These are phyloP conservation scores for Thermomucor indicae-seudaticae DNA, from an alignment of 371 early-diverging fungal genomes.

Conservation along the genomic window DNA sequence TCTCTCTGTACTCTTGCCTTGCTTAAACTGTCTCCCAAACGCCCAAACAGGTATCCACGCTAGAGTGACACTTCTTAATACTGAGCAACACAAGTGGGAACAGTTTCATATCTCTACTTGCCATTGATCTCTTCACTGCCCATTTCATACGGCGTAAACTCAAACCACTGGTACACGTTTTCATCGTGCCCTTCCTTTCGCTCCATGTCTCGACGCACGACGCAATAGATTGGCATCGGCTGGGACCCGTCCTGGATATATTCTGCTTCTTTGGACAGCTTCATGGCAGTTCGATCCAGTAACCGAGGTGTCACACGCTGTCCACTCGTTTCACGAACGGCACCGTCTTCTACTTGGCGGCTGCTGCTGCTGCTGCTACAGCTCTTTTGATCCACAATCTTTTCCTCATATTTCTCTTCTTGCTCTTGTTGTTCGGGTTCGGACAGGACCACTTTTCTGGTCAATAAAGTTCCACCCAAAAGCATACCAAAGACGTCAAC, in stretches of 20 bases:
- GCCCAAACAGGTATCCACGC: conserved; percentile 77
- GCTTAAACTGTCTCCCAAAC: conserved; percentile 65
- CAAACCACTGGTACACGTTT: conserved; percentile 73
- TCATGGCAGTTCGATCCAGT: conserved; percentile 20
- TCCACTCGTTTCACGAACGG: background rate
- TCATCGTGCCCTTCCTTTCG: conserved; percentile 5
- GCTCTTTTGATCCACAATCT: background rate
- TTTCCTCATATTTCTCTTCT: background rate
- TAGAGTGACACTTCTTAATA: background rate
- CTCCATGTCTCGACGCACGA: conserved; percentile 50
- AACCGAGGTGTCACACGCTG: conserved; percentile 7
- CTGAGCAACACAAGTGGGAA: background rate
- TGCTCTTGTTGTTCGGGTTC: background rate
- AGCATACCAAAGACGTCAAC: conserved; percentile 71
- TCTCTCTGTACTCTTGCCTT: conserved; percentile 50
- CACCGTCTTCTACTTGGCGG: background rate
- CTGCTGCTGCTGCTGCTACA: too few relatives aligned
- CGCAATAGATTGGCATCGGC: conserved; percentile 78
- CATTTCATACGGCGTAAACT: conserved; percentile 73
- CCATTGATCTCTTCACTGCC: conserved; percentile 71
- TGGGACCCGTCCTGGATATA: conserved; percentile 59
- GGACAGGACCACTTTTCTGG: conserved; percentile 11
- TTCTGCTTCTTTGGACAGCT: conserved; percentile 30
- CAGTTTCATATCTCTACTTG: conserved; percentile 11
- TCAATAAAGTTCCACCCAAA: conserved; percentile 54